Evolutionary conservation across 129 eudicot species (phyloP), one percentile per base, ranked within the genome.

Genomic region (Arctium minus): DNA sequence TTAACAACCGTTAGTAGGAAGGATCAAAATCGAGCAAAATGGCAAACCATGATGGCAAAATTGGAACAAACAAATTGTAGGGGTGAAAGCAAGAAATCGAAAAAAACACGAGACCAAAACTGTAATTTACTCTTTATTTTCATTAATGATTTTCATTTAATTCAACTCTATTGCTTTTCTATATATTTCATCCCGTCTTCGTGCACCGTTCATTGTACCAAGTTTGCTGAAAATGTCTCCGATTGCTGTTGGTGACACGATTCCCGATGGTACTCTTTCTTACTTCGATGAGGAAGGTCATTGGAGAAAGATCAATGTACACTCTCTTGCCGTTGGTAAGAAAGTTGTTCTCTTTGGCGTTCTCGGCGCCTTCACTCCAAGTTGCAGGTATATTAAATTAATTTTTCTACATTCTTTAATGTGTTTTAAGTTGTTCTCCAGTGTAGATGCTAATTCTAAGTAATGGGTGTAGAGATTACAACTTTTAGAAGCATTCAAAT

Each of bases 281-380:
- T 88, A 79, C 81, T 91, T 92, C 82, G 97, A 94, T 74, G 89
- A 79, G 4, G 39, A 79, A 3, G 97, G 91, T 86, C 85, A 91
- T 83, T 77, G 87, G 72, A 91, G 89, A 72, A 81, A 46, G 67
- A 92, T 91, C 7, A 88, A 97, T n/a, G 44, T 94, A 0, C 97
- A 92, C 89, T 86, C 94, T 17, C 94, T 94, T 39, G 91, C 94
- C 76, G 92, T 96, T 84, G 97, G 96, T 62, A 94, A 94, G 75
- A 94, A 94, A 85, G 93, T 91, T 83, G 84, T 94, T 73, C 75
- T 94, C 72, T 91, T 94, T 83, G 98, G 88, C 33, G 97, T 94
- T 64, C 97, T 96, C 77, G 98, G 98, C 30, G 96, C 94, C 40
- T 94, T 94, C 85, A 94, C 98, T 64, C 97, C 98, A 12, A 89